phyloP scores from a whole-genome alignment of 352 stramenopile species.

The Globisporangium yorkense region DNA sequence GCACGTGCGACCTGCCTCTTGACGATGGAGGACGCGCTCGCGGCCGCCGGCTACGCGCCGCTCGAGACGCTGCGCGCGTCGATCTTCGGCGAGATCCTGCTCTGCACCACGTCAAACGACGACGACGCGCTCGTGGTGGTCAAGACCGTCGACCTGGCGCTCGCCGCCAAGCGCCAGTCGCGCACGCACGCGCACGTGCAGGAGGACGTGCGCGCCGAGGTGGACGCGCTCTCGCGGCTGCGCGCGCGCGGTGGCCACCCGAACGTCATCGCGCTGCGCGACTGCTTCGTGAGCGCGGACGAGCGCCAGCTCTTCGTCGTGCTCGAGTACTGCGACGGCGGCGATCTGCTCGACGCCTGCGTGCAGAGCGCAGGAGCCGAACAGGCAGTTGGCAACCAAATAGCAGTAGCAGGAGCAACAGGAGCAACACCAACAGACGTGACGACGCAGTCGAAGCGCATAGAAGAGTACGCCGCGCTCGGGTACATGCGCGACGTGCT shows the following conservation, averaged over 20 bases:
- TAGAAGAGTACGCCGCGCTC: slow-evolving; percentile 43
- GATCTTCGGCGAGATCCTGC: slow-evolving; percentile 71
- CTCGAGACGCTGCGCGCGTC: slow-evolving; percentile 37
- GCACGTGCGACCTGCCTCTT: too few relatives aligned
- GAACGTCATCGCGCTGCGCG: slow-evolving; percentile 67
- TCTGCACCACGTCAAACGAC: slow-evolving; percentile 18
- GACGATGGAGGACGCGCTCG: neutral
- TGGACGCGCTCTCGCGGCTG: slow-evolving; percentile 58
- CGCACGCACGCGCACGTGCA: slow-evolving; percentile 41
- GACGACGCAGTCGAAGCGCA: slow-evolving; percentile 6
- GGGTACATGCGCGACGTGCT: slow-evolving; percentile 68
- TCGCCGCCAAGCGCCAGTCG: slow-evolving; percentile 52
- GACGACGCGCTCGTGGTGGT: slow-evolving; percentile 28
- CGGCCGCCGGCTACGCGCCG: slow-evolving; percentile 32
- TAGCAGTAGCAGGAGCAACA: neutral
- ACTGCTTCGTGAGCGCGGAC: slow-evolving; percentile 54
- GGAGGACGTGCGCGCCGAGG: slow-evolving; percentile 64
- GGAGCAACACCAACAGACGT: neutral
- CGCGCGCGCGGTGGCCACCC: slow-evolving; percentile 48
- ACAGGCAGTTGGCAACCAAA: neutral
- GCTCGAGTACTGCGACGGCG: slow-evolving; percentile 72
- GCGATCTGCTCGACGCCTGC: slow-evolving; percentile 64
- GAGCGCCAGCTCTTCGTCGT: slow-evolving; percentile 55
- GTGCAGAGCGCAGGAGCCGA: slow-evolving; percentile 17
- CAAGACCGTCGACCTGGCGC: slow-evolving; percentile 63